phyloP scores from a whole-genome alignment of 2,329 filamentous ascomycete species.

The Calonectria multiphialidica region DNA sequence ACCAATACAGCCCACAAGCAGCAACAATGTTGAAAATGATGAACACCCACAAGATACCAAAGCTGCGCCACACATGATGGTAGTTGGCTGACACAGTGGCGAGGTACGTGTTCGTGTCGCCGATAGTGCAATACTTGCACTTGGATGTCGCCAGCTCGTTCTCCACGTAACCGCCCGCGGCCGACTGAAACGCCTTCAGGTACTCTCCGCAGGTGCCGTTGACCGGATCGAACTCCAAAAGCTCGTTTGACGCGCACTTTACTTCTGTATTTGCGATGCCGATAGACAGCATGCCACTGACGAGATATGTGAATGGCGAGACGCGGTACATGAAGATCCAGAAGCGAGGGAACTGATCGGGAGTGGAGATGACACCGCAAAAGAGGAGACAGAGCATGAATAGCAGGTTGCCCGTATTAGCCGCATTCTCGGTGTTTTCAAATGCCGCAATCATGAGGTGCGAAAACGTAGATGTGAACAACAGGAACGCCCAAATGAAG shows the following conservation, averaged over 20 bases:
- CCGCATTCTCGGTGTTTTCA: not conserved
- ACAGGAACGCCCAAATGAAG: not conserved
- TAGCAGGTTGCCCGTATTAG: not conserved
- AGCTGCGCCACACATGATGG: not conserved
- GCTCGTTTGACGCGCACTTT: not conserved
- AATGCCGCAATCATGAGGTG: not conserved
- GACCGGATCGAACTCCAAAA: not conserved
- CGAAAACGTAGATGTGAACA: not conserved
- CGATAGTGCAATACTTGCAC: not conserved
- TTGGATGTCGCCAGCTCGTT: not conserved
- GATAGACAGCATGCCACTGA: not conserved
- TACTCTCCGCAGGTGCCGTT: not conserved
- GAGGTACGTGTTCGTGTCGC: not conserved
- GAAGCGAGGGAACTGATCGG: not conserved
- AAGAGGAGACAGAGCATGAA: not conserved
- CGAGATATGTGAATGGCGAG: not conserved
- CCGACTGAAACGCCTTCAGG: not conserved
- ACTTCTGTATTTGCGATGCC: not conserved
- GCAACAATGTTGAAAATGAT: not conserved
- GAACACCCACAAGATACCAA: not conserved
- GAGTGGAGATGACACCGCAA: not conserved
- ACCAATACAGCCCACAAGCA: not conserved
- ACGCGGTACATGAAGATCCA: constrained; percentile 4
- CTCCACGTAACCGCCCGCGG: not conserved
- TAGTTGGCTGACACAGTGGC: not conserved